Percentiles rank a stretch among this genome's conserved stretches.
Conservation (phyloP, 169 alveolate species). For the Babesia bigemina region DNA sequence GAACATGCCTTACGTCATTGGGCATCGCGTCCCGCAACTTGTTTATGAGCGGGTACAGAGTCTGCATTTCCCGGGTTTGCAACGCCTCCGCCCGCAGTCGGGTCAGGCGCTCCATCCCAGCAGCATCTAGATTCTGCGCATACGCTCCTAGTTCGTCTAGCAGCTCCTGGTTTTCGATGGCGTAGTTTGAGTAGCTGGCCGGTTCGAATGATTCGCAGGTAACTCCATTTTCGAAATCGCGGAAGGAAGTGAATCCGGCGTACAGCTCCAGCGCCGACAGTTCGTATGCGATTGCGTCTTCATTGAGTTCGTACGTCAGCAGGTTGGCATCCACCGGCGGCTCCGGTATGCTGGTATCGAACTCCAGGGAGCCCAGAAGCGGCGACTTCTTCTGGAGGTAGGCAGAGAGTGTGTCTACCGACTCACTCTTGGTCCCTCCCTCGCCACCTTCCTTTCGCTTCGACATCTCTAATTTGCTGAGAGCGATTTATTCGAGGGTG, state of each 20-base stretch:
- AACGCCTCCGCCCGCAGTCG: constrained; percentile 15
- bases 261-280: constrained; percentile 48
- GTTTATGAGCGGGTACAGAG: neutral
- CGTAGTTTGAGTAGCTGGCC: constrained; percentile 19
- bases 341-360: constrained; percentile 61
- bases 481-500: neutral
- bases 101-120: neutral
- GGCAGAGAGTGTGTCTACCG: constrained; percentile 40
- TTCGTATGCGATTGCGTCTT: constrained; percentile 43
- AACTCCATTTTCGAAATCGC: constrained; percentile 47
- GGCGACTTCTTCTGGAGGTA: constrained; percentile 67
- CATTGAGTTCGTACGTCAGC: constrained; percentile 41
- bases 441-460: constrained; percentile 21
- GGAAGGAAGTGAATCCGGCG: constrained; percentile 47
- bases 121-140: neutral
- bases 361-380: constrained; percentile 53
- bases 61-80: constrained; percentile 23
- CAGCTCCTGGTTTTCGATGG: constrained; percentile 28
- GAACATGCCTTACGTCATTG: neutral
- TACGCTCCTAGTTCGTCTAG: constrained; percentile 15
- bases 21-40: constrained; percentile 31
- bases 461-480: constrained; percentile 23
- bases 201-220: constrained; percentile 9
- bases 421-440: constrained; percentile 23
- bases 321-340: constrained; percentile 59